phyloP scores from a whole-genome alignment of 371 early-diverging fungal species.

The Rozella allomycis region DNA sequence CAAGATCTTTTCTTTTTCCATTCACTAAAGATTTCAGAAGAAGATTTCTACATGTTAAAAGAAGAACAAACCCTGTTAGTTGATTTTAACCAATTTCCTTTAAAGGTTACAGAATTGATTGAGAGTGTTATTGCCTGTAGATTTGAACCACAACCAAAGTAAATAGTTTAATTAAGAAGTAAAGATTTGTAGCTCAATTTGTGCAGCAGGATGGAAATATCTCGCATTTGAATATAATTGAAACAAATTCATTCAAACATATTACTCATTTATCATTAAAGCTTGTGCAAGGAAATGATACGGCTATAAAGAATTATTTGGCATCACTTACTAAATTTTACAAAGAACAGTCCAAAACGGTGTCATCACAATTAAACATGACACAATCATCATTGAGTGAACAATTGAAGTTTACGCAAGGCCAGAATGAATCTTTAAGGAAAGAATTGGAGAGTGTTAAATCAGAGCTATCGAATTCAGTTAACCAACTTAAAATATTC shows the following conservation, averaged over 20 bases:
- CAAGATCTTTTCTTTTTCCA: slow-evolving; percentile 19
- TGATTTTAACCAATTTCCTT: slow-evolving; percentile 23
- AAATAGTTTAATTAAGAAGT: not conserved
- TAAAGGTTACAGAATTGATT: slow-evolving; percentile 18
- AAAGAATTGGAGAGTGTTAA: slow-evolving; percentile 10
- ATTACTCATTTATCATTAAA: slow-evolving; percentile 19
- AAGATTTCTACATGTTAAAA: slow-evolving; percentile 15
- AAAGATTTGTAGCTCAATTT: slow-evolving; percentile 12
- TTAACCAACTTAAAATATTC: slow-evolving; percentile 5
- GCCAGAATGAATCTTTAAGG: too few relatives aligned
- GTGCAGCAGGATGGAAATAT: slow-evolving; percentile 1
- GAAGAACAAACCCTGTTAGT: slow-evolving; percentile 19
- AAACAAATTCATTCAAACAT: slow-evolving; percentile 25
- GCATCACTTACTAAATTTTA: too few relatives aligned
- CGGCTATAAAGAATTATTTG: slow-evolving; percentile 18
- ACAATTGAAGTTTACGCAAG: too few relatives aligned
- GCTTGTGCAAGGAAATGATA: slow-evolving; percentile 18
- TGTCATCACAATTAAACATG: too few relatives aligned
- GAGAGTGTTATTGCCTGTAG: slow-evolving; percentile 6
- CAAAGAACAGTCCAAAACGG: too few relatives aligned
- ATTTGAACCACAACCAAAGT: slow-evolving; percentile 14
- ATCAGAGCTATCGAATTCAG: slow-evolving; percentile 6
- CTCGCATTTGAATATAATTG: slow-evolving; percentile 14
- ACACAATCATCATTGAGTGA: too few relatives aligned
- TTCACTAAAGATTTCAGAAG: slow-evolving; percentile 12